phyloP scores from a whole-genome alignment of 139 green algal species.

The Chlorella sp. region DNA sequence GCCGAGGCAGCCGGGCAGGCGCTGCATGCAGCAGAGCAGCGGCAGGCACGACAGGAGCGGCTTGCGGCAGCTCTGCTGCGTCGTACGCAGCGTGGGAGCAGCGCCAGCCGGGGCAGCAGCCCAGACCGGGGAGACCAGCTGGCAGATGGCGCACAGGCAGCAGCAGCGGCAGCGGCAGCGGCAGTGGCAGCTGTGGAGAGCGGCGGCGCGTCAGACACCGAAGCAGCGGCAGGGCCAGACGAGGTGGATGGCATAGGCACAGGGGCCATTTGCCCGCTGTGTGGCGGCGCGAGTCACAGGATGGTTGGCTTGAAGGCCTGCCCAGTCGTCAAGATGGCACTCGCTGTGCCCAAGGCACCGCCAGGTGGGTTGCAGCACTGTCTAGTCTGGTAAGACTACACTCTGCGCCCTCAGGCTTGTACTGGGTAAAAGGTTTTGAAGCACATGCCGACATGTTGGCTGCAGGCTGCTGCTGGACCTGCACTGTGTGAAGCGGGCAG shows the following conservation, averaged over 20 bases:
- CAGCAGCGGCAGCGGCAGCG: neutral
- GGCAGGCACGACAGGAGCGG: neutral
- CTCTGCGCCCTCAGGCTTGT: too few relatives aligned
- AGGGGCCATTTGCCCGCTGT: neutral
- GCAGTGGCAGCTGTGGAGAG: neutral
- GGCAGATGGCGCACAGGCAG: neutral
- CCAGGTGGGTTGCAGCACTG: neutral
- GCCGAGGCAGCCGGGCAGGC: neutral
- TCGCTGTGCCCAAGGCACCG: slow-evolving; percentile 18
- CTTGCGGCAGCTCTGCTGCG: neutral
- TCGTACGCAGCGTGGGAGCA: neutral
- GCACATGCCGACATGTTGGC: too few relatives aligned
- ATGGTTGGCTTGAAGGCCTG: neutral
- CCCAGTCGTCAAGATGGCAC: slow-evolving; percentile 33
- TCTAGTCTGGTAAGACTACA: neutral
- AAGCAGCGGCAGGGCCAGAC: neutral
- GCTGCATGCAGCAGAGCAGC: neutral
- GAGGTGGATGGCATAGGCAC: neutral
- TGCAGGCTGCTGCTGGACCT: too few relatives aligned
- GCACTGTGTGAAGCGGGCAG: too few relatives aligned
- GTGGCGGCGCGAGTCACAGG: neutral
- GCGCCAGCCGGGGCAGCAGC: neutral
- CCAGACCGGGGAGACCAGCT: too few relatives aligned
- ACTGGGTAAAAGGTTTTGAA: too few relatives aligned
- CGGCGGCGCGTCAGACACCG: neutral